Base-by-base conservation (phyloP, 2,329 filamentous ascomycete genomes). In the Nemania abortiva region DNA sequence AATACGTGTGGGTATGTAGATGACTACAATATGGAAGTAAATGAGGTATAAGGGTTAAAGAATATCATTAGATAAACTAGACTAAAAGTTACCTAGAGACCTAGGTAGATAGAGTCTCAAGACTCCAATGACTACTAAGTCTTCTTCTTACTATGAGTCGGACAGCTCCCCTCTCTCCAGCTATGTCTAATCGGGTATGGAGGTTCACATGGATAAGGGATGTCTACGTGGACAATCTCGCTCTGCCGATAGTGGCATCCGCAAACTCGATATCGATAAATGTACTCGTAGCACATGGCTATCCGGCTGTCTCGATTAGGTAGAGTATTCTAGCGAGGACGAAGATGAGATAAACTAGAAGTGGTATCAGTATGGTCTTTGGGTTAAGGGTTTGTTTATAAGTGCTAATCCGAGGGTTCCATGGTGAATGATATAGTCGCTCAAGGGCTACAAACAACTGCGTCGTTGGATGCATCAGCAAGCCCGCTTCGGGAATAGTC, bases 221-320 rank as follows among this genome's bases (percentile, higher is more conserved):
- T 49, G 1, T 54, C 34, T 15, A 49, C 20, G 10, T 34, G 39
- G 49, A 49, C 3, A 5, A 47, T 24, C 6, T 39, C n/a, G 11
- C 52, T 49, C 9, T n/a, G 9, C 4, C 18, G 20, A n/a, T 31
- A 54, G 42, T 58, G 34, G n/a, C 55, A 54, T 15, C 27, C 15
- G 13, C 55, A 65, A 22, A 7, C 27, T 15, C 31, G 20, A 29
- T 34, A 57, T 29, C 20, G 31, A 34, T 47, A 60, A 42, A 47
- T 24, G 15, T 60, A 9, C n/a, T 24, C 13, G 47, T 47, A 54
- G 37, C 22, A 54, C 47, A 53, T 47, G 34, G 37, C 24, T 42
- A 37, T 22, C 10, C 13, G 6, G 2, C n/a, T 29, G 57, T 50
- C 31, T 20, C 13, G 29, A 20, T 42, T 52, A 18, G 39, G n/a